phyloP scores from a whole-genome alignment of 257 asterid species.

The Paraleonurus japonicus region DNA sequence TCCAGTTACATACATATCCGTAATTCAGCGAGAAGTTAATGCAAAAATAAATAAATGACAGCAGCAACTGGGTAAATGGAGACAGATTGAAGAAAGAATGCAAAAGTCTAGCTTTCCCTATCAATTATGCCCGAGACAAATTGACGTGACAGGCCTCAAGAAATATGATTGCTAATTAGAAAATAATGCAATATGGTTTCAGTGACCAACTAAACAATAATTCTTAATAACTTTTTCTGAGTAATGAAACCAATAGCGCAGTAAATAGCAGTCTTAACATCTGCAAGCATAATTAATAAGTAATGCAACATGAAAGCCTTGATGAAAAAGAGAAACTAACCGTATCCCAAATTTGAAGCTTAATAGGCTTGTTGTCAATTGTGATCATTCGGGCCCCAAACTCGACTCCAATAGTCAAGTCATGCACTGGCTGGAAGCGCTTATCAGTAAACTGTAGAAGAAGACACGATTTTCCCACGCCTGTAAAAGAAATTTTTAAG shows the following conservation, averaged over 20 bases:
- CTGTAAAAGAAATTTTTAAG: slow-evolving; percentile 29
- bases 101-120: not conserved
- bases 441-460: slow-evolving; percentile 62
- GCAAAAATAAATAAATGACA: not conserved
- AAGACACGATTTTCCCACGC: slow-evolving; percentile 61
- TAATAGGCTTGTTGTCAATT: slow-evolving; percentile 53
- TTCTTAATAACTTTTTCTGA: not conserved
- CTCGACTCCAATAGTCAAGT: slow-evolving; percentile 62
- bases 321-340: slow-evolving; percentile 24
- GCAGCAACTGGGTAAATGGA: slow-evolving; percentile 1
- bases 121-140: not conserved
- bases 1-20: not conserved
- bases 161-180: not conserved
- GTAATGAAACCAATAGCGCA: slow-evolving; percentile 2
- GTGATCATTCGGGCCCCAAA: slow-evolving; percentile 62
- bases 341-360: slow-evolving; percentile 65
- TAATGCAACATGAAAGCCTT: not conserved
- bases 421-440: slow-evolving; percentile 67
- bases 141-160: slow-evolving; percentile 4
- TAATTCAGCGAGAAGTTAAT: not conserved
- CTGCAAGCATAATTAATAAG: not conserved
- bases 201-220: not conserved
- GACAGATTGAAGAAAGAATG: not conserved
- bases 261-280: not conserved
- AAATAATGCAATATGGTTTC: not conserved